Evolutionary conservation across 345 rosid species (phyloP).

Genomic region (Pistacia atlantica): DNA sequence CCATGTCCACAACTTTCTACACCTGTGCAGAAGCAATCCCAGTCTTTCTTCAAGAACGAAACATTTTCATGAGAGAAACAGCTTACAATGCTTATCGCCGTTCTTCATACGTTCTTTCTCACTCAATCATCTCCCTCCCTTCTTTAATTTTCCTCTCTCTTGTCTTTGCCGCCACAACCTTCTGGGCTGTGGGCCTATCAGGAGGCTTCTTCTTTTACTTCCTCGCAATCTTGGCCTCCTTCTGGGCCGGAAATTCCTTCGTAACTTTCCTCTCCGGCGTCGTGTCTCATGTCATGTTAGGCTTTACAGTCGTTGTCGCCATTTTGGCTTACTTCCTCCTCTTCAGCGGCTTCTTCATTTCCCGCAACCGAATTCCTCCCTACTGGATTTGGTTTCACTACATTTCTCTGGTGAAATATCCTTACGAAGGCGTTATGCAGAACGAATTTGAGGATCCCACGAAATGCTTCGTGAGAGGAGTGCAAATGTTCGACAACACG

Average conservation of each 20-base stretch:
- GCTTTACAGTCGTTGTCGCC: constrained; percentile 83
- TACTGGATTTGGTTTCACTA: constrained; percentile 97
- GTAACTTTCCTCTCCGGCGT: constrained; percentile 88
- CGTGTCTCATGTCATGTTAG: constrained; percentile 85
- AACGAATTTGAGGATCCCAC: constrained; percentile 64
- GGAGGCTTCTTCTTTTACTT: constrained; percentile 88
- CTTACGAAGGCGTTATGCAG: constrained; percentile 67
- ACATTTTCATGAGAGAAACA: constrained; percentile 96
- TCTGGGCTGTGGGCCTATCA: constrained; percentile 75
- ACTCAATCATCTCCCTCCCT: constrained; percentile 69
- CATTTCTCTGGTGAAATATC: constrained; percentile 82
- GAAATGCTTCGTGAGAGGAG: constrained; percentile 73
- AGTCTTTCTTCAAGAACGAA: constrained; percentile 84
- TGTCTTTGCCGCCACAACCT: constrained; percentile 71
- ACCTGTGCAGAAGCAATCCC: constrained; percentile 96
- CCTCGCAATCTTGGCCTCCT: constrained; percentile 63
- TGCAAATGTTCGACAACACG: constrained; percentile 81
- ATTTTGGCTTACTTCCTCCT: constrained; percentile 82
- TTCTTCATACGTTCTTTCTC: constrained; percentile 89
- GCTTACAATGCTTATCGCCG: constrained; percentile 92
- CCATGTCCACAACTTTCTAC: constrained; percentile 95
- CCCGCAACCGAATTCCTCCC: constrained; percentile 64
- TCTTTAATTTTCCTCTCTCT: constrained; percentile 65
- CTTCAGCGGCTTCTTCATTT: constrained; percentile 94
- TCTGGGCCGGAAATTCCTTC: constrained; percentile 96